Conservation (phyloP, 495 filamentous ascomycete species). For the Penicillium goetzii region DNA sequence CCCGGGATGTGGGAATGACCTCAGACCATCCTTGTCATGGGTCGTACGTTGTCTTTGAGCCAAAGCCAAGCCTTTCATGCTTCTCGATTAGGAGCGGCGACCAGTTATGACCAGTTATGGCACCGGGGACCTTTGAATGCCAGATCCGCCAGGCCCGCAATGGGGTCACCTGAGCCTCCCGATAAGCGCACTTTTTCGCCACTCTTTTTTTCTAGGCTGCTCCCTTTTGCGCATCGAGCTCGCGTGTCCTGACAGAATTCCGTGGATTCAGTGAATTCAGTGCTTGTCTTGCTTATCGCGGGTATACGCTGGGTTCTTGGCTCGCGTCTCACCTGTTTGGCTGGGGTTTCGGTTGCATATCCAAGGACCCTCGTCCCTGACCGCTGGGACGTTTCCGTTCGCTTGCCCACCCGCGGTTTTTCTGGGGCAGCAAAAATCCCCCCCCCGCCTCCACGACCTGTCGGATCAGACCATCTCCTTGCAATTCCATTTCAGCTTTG, state of each 20-base stretch:
- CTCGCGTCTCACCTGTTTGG: conserved; percentile 1
- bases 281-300: neutral
- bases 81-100: neutral
- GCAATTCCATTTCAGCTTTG: neutral
- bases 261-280: neutral
- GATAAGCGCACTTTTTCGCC: conserved; percentile 34
- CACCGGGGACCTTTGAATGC: conserved; percentile 10
- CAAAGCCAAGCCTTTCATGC: neutral
- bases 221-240: neutral
- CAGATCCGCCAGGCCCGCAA: conserved; percentile 27
- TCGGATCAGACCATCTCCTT: conserved; percentile 9
- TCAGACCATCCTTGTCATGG: conserved; percentile 17
- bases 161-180: conserved; percentile 30
- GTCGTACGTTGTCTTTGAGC: conserved; percentile 12
- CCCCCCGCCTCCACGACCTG: conserved; percentile 22
- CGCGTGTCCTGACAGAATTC: neutral
- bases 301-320: neutral
- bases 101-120: neutral
- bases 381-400: conserved; percentile 31
- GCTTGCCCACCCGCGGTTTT: conserved; percentile 25
- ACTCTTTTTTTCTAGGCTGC: conserved; percentile 20
- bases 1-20: neutral
- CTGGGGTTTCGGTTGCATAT: conserved; percentile 9
- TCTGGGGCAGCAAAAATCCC: conserved; percentile 21
- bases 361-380: conserved; percentile 18